A percentile compares a stretch with the other conserved stretches of the same genome.
Conservation (phyloP, 2,329 filamentous ascomycete genomes). For the Apiospora koreana region DNA sequence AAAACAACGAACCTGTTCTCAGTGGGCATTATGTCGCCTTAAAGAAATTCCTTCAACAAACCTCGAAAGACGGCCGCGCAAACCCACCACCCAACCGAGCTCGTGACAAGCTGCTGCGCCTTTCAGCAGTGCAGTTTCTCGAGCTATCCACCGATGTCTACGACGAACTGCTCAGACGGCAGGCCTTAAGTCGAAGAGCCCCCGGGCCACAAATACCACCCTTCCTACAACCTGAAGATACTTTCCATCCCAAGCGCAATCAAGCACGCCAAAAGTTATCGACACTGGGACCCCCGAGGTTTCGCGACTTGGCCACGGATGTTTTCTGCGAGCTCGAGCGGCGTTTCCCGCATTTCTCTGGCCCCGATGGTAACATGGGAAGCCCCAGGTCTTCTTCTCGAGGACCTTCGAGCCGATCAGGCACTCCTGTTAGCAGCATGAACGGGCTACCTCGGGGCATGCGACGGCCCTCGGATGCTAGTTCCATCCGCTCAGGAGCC, state of each 20-base stretch:
- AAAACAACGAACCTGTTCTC: constrained; percentile 65
- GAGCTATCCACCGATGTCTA: constrained; percentile 97
- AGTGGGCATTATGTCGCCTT: constrained; percentile 81
- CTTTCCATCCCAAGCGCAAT: constrained; percentile 95
- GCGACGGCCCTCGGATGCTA: constrained; percentile 62
- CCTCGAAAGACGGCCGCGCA: constrained; percentile 72
- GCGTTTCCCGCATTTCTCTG: constrained; percentile 79
- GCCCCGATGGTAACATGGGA: constrained; percentile 66
- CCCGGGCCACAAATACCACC: constrained; percentile 61
- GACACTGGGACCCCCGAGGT: constrained; percentile 81
- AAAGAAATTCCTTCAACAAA: constrained; percentile 71
- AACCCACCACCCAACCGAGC: constrained; percentile 82
- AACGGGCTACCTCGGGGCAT: constrained; percentile 45
- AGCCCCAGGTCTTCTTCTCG: constrained; percentile 67
- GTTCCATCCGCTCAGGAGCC: constrained; percentile 53
- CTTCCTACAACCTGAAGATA: constrained; percentile 80
- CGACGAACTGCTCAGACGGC: constrained; percentile 87
- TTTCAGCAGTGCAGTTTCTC: constrained; percentile 92
- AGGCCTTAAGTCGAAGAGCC: constrained; percentile 62
- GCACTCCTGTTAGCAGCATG: constrained; percentile 63
- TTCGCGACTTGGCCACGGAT: constrained; percentile 90
- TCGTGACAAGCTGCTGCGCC: constrained; percentile 86
- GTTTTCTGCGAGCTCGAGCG: constrained; percentile 95
- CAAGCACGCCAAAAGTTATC: constrained; percentile 95
- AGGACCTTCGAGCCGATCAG: constrained; percentile 59